These are phyloP conservation scores for Chamaenerion angustifolium DNA, from an alignment of 345 rosid genomes.

Conservation along the genomic window DNA sequence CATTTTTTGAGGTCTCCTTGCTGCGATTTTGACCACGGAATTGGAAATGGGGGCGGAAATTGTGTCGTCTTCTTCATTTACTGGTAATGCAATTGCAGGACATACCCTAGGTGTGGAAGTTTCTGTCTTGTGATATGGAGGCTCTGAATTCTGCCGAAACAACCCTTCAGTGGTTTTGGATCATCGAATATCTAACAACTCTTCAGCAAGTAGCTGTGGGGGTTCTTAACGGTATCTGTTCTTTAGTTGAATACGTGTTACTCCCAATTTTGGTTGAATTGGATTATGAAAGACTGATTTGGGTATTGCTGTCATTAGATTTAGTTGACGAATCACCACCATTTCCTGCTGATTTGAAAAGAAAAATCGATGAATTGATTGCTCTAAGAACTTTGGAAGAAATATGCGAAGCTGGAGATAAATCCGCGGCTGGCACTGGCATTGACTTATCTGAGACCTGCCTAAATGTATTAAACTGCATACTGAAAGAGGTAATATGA, in stretches of 20 bases:
- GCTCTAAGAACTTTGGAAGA: conserved; percentile 51
- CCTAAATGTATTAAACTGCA: conserved; percentile 24
- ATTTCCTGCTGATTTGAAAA: conserved; percentile 12
- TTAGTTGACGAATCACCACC: conserved; percentile 33
- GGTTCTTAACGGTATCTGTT: conserved; percentile 31
- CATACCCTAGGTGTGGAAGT: too few species aligned
- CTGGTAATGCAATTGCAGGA: too few species aligned
- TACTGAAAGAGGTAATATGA: conserved; percentile 24
- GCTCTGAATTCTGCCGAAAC: conserved; percentile 10
- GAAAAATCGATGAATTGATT: conserved; percentile 32
- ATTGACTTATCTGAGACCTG: conserved; percentile 30
- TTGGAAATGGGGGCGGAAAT: too few species aligned
- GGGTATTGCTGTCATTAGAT: conserved; percentile 13
- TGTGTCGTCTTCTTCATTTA: too few species aligned
- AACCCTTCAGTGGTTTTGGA: conserved; percentile 36
- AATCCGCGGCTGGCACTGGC: conserved; percentile 1
- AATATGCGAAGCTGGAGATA: conserved; percentile 16
- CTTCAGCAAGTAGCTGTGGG: conserved; percentile 19
- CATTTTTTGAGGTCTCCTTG: too few species aligned
- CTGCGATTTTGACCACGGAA: too few species aligned
- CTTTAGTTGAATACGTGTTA: background rate
- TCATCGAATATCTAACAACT: conserved; percentile 37
- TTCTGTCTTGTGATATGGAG: background rate
- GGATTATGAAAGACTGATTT: background rate
- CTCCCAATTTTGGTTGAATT: background rate